Percentiles rank a stretch among this genome's conserved stretches.
phyloP scores from a whole-genome alignment of 2,329 filamentous ascomycete genomes.

The Didymella sp. region DNA sequence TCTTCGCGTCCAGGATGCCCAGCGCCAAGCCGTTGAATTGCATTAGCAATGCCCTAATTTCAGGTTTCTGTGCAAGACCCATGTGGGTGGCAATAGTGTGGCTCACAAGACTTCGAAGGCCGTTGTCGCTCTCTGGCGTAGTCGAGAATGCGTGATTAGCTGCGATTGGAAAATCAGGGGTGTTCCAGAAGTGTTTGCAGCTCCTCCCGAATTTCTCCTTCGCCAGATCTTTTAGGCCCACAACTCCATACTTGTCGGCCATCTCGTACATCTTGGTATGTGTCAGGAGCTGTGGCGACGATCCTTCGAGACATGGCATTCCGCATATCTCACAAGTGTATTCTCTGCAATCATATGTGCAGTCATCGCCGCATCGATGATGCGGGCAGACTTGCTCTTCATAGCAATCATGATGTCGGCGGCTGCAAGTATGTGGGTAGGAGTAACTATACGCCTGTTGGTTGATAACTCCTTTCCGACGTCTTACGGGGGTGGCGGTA shows the following conservation, averaged over 20 bases:
- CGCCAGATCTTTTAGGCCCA: slow-evolving; percentile 17
- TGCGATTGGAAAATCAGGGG: slow-evolving; percentile 30
- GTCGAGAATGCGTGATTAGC: slow-evolving; percentile 34
- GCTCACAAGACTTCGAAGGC: slow-evolving; percentile 17
- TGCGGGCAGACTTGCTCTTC: too few species aligned
- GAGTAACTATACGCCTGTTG: too few species aligned
- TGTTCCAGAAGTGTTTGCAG: slow-evolving; percentile 6
- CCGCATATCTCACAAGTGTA: background rate
- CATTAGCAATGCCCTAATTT: slow-evolving; percentile 1
- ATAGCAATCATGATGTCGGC: too few species aligned
- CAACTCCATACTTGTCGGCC: slow-evolving; percentile 25
- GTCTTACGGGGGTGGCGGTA: background rate
- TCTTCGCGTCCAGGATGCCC: background rate
- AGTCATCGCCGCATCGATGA: background rate
- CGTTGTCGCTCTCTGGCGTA: slow-evolving; percentile 36
- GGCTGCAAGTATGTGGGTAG: too few species aligned
- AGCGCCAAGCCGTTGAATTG: slow-evolving; percentile 5
- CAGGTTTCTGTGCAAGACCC: slow-evolving; percentile 2
- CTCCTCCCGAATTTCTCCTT: slow-evolving; percentile 16
- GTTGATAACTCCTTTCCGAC: too few species aligned
- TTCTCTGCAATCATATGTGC: background rate
- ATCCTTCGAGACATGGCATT: background rate
- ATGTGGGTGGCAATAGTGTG: slow-evolving; percentile 36
- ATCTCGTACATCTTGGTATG: slow-evolving; percentile 24
- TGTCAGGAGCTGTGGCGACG: background rate